Evolutionary conservation across 345 rosid genomes (phyloP).

Genomic region (Brassica napus): DNA sequence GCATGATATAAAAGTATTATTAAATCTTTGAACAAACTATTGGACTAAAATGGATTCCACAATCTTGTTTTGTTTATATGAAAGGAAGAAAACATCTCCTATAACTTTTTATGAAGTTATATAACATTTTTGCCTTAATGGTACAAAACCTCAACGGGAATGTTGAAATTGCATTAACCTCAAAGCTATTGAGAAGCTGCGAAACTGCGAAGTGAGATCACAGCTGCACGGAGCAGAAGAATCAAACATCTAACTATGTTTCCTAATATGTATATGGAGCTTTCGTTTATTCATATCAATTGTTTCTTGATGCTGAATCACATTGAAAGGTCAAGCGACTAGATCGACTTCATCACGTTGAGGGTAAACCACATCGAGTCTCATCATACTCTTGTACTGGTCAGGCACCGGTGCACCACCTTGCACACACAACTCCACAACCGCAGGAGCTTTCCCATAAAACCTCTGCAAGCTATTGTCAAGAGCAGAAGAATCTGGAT

Average conservation of each 20-base stretch:
- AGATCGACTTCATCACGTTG: constrained; percentile 79
- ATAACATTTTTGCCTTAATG: background rate
- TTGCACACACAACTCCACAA: constrained; percentile 78
- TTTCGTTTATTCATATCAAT: background rate
- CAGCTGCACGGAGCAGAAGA: constrained; percentile 12
- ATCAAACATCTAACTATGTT: background rate
- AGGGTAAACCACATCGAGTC: constrained; percentile 83
- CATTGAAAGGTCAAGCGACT: constrained; percentile 44
- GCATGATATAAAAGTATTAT: background rate
- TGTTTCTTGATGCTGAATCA: background rate
- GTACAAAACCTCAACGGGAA: background rate
- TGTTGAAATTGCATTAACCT: constrained; percentile 8
- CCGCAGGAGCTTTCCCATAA: constrained; percentile 84
- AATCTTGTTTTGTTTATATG: too few relatives aligned
- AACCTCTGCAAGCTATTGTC: constrained; percentile 68
- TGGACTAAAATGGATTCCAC: background rate
- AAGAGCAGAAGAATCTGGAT: constrained; percentile 51
- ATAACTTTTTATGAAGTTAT: background rate
- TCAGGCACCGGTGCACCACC: constrained; percentile 74
- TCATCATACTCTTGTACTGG: constrained; percentile 79
- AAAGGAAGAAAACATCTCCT: too few relatives aligned
- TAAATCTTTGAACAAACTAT: background rate
- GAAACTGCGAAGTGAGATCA: constrained; percentile 55
- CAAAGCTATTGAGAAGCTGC: constrained; percentile 62
- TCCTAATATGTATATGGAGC: constrained; percentile 1